phyloP scores from a whole-genome alignment of 805 yeast genomes.

The Sporopachydermia lactativora region DNA sequence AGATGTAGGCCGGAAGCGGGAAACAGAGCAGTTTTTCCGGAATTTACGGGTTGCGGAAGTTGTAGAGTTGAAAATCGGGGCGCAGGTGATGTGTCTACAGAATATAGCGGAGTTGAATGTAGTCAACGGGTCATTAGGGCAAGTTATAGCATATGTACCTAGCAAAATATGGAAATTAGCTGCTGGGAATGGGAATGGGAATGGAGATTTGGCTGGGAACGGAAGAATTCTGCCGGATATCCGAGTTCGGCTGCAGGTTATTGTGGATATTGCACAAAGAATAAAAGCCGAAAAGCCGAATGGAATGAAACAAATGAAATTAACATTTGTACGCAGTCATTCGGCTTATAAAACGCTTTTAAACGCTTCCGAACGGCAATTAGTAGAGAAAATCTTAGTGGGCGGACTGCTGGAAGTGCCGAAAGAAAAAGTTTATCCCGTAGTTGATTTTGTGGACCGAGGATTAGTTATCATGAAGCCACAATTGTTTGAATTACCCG shows the following conservation, averaged over 20 bases:
- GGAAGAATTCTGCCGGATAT: not conserved
- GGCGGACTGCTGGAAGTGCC: not conserved
- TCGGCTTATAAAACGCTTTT: not conserved
- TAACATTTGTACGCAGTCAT: not conserved
- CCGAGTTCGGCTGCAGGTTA: not conserved
- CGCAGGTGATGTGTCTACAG: slow-evolving; percentile 76
- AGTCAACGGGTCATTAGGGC: slow-evolving; percentile 71
- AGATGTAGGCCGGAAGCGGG: slow-evolving; percentile 36
- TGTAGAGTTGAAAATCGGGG: slow-evolving; percentile 47
- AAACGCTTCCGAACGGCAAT: not conserved
- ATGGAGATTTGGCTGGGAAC: not conserved
- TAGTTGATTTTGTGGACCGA: slow-evolving; percentile 1
- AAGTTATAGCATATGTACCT: slow-evolving; percentile 37
- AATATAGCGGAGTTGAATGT: slow-evolving; percentile 49
- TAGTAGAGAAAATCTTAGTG: not conserved
- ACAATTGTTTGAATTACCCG: slow-evolving; percentile 2
- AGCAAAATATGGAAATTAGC: slow-evolving; percentile 1
- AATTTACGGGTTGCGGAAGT: slow-evolving; percentile 50
- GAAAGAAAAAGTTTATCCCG: not conserved
- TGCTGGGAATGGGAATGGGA: not conserved
- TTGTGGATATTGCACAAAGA: not conserved
- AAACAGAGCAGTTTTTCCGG: slow-evolving; percentile 27
- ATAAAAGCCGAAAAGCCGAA: not conserved
- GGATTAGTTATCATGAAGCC: not conserved
- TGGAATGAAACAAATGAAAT: not conserved